phyloP scores from a whole-genome alignment of 805 yeast species.

The Myxozyma mucilagina region DNA sequence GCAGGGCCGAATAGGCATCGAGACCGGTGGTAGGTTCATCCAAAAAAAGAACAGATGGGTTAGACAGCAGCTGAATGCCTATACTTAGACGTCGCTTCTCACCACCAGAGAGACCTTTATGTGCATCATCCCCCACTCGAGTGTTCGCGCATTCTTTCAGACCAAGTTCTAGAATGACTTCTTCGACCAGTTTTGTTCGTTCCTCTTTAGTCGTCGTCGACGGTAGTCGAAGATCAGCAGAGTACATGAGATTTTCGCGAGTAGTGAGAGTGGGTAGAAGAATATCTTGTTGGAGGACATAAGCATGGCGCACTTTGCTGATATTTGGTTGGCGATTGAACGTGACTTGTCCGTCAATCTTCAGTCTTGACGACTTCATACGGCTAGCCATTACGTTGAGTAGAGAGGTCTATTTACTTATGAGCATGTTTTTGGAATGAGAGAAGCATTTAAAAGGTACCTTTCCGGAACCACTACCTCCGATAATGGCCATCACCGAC shows the following conservation, averaged over 20 bases:
- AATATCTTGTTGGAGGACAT: constrained; percentile 74
- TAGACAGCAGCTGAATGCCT: constrained; percentile 73
- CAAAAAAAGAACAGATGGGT: constrained; percentile 72
- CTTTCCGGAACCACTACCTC: constrained; percentile 87
- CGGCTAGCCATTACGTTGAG: constrained; percentile 51
- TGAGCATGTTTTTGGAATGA: background rate
- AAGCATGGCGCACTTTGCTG: constrained; percentile 50
- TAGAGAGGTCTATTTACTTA: constrained; percentile 56
- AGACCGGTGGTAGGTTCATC: constrained; percentile 91
- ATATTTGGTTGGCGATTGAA: constrained; percentile 38
- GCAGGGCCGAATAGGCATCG: constrained; percentile 73
- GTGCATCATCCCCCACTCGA: constrained; percentile 53
- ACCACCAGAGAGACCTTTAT: constrained; percentile 77
- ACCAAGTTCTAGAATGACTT: constrained; percentile 64
- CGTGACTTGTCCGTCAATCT: constrained; percentile 35
- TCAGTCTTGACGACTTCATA: constrained; percentile 34
- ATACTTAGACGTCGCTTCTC: constrained; percentile 76
- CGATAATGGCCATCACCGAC: constrained; percentile 74
- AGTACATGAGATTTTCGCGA: constrained; percentile 64
- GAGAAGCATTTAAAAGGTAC: background rate
- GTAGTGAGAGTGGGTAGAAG: constrained; percentile 72
- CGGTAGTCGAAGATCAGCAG: constrained; percentile 71
- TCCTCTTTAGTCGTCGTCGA: constrained; percentile 46
- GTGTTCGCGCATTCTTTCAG: constrained; percentile 64
- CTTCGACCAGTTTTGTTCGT: constrained; percentile 54